Conservation (phyloP, 257 asterid species). For the Lycium ferocissimum region DNA sequence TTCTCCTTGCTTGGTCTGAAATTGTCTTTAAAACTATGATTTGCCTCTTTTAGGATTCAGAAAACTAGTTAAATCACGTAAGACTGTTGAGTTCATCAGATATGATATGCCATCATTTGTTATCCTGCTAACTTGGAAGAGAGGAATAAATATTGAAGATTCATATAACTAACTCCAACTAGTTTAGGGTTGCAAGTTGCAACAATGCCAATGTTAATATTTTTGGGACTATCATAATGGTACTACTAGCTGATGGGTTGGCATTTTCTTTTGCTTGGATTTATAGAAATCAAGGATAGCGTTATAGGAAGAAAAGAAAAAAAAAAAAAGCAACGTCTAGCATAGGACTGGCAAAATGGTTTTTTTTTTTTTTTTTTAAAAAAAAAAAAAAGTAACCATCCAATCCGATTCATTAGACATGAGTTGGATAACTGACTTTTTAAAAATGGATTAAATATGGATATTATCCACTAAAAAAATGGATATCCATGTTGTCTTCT, state of each 20-base stretch:
- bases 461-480: no score
- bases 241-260: constrained; percentile 4
- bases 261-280: neutral
- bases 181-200: neutral
- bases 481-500: no score
- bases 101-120: constrained; percentile 1
- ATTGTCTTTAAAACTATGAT: neutral
- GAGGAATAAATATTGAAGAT: constrained; percentile 10
- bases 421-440: no score
- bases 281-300: neutral
- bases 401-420: no score
- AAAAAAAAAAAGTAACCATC: no score
- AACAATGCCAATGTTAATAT: neutral
- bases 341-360: no score
- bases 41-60: neutral
- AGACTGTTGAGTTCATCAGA: neutral
- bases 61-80: neutral
- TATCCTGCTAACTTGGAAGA: constrained; percentile 18
- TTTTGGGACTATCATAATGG: neutral
- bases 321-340: neutral
- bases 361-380: no score
- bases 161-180: neutral
- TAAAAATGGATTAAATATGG: no score
- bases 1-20: constrained; percentile 16
- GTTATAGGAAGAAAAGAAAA: neutral